phyloP scores from a whole-genome alignment of 352 stramenopile species.

The Thalassiosira exigua region DNA sequence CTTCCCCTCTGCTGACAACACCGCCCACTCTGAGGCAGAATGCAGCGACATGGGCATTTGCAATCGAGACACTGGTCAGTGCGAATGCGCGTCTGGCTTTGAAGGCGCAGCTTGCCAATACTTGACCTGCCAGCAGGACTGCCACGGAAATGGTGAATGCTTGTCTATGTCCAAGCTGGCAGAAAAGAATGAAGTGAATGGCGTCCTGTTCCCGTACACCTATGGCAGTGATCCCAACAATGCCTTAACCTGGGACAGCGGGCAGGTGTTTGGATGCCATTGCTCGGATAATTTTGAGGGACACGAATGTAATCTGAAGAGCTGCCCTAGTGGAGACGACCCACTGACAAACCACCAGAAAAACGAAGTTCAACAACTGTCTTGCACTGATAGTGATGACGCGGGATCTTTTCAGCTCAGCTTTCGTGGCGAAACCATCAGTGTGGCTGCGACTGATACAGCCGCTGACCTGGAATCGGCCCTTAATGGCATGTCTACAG shows the following conservation, averaged over 20 bases:
- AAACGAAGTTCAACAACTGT: slow-evolving; percentile 87
- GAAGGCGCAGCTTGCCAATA: slow-evolving; percentile 88
- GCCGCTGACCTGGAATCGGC: slow-evolving; percentile 77
- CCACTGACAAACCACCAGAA: slow-evolving; percentile 86
- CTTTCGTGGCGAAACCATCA: slow-evolving; percentile 87
- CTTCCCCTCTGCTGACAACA: slow-evolving; percentile 67
- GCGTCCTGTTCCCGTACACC: slow-evolving; percentile 76
- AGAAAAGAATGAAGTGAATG: slow-evolving; percentile 54
- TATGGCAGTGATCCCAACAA: slow-evolving; percentile 79
- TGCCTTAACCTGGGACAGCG: slow-evolving; percentile 81
- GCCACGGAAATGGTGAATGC: slow-evolving; percentile 69
- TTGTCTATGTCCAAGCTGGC: slow-evolving; percentile 58
- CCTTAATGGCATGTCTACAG: slow-evolving; percentile 83
- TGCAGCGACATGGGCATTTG: slow-evolving; percentile 89
- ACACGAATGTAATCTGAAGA: slow-evolving; percentile 88
- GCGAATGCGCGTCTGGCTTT: slow-evolving; percentile 88
- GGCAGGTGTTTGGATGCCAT: slow-evolving; percentile 88
- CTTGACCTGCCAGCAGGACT: slow-evolving; percentile 64
- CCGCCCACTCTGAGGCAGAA: slow-evolving; percentile 84
- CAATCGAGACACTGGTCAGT: slow-evolving; percentile 85
- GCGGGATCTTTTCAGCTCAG: slow-evolving; percentile 87
- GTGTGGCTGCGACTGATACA: slow-evolving; percentile 70
- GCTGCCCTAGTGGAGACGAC: slow-evolving; percentile 89
- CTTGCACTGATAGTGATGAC: slow-evolving; percentile 86
- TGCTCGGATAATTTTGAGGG: slow-evolving; percentile 87